These are phyloP conservation scores for Anthracocystis panici-leucophaei DNA, from an alignment of 1,284 basidiomycete species.

Conservation along the genomic window DNA sequence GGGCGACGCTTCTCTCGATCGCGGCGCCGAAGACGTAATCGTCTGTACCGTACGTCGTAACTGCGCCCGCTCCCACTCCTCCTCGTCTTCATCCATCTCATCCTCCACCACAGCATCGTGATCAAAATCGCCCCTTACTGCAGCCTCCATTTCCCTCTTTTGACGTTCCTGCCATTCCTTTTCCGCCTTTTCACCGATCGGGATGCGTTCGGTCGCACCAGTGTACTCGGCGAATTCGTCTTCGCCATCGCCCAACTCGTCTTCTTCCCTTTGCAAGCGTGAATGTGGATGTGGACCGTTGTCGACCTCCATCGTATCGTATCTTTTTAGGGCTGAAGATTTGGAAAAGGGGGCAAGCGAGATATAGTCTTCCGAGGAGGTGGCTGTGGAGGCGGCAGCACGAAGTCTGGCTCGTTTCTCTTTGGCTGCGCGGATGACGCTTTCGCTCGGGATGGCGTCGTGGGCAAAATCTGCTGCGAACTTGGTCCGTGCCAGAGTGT, in stretches of 20 bases:
- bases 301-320: conserved; percentile 24
- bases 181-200: conserved; percentile 52
- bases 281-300: conserved; percentile 59
- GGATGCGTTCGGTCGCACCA: conserved; percentile 62
- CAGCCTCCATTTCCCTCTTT: conserved; percentile 48
- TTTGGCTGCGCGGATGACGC: conserved; percentile 54
- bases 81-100: conserved; percentile 79
- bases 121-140: conserved; percentile 38
- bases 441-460: conserved; percentile 53
- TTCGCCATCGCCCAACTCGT: conserved; percentile 61
- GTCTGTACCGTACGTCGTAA: conserved; percentile 42
- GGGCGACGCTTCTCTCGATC: conserved; percentile 47
- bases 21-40: neutral
- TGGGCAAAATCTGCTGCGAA: conserved; percentile 34
- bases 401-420: conserved; percentile 51
- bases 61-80: conserved; percentile 70
- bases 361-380: conserved; percentile 45
- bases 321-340: conserved; percentile 11
- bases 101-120: conserved; percentile 76
- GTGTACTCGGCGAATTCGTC: conserved; percentile 66
- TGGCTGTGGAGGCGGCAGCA: conserved; percentile 17
- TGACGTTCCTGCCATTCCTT: conserved; percentile 36
- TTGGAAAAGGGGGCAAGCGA: conserved; percentile 25
- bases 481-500: conserved; percentile 25
- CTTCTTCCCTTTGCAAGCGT: conserved; percentile 60